Conservation (phyloP, 2,329 filamentous ascomycete species). For the Trichoderma lentiforme region DNA sequence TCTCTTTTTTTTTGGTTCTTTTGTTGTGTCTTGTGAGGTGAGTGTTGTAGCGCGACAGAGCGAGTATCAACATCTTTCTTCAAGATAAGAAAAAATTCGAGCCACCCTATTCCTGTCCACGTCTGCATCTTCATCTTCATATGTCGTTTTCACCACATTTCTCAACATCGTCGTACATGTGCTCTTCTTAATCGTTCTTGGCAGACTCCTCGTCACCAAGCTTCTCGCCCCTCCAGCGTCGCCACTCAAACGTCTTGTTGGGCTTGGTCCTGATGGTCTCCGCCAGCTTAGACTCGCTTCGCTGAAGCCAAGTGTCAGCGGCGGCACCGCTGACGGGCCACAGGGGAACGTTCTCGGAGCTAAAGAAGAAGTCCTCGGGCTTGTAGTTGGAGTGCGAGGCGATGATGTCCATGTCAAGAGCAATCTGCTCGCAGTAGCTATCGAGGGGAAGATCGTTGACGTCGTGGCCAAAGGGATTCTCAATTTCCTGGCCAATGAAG, state of each 20-base stretch:
- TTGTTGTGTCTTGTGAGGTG: neutral
- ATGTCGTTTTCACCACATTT: neutral
- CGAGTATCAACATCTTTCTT: neutral
- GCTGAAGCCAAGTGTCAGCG: constrained; percentile 38
- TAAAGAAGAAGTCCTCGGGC: constrained; percentile 33
- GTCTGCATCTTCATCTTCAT: neutral
- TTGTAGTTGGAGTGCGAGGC: constrained; percentile 47
- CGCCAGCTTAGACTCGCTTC: constrained; percentile 40
- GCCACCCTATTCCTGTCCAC: neutral
- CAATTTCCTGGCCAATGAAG: constrained; percentile 74
- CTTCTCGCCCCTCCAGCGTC: constrained; percentile 16
- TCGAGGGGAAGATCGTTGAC: constrained; percentile 80
- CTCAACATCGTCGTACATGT: neutral
- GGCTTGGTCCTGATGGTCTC: constrained; percentile 42
- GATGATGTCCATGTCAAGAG: constrained; percentile 71
- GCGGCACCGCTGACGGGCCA: constrained; percentile 50
- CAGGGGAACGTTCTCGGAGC: constrained; percentile 48
- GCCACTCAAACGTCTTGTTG: constrained; percentile 34
- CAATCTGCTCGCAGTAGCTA: constrained; percentile 70
- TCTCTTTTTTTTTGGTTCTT: neutral
- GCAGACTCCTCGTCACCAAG: neutral
- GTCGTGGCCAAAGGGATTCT: constrained; percentile 80
- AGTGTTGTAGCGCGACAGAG: neutral
- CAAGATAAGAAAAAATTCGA: neutral
- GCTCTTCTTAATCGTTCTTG: constrained; percentile 2